Conservation (phyloP, 1,284 basidiomycete genomes). For the Crucibulum cyathiforme region DNA sequence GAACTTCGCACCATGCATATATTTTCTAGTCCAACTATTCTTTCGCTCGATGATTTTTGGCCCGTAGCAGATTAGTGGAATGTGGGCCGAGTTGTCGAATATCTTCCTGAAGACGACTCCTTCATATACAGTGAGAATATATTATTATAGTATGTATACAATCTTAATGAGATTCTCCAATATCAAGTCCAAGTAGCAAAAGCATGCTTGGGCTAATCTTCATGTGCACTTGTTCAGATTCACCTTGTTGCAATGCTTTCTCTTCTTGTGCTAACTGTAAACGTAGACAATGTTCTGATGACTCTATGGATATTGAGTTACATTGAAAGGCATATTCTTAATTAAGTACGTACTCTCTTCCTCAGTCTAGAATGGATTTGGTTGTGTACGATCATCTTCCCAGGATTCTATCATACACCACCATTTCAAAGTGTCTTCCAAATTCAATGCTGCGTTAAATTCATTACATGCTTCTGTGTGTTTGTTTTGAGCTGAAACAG, state of each 20-base stretch:
- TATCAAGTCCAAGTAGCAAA: slow-evolving; percentile 24
- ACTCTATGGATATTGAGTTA: slow-evolving; percentile 1
- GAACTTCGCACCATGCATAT: background rate
- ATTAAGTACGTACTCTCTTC: slow-evolving; percentile 6
- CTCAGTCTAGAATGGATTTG: slow-evolving; percentile 13
- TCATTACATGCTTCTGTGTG: slow-evolving; percentile 8
- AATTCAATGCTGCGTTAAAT: slow-evolving; percentile 6
- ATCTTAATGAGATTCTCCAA: slow-evolving; percentile 29
- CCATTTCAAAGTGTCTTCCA: slow-evolving; percentile 4
- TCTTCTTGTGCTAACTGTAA: slow-evolving; percentile 22
- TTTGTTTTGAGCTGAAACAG: slow-evolving; percentile 7
- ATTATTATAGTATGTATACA: background rate
- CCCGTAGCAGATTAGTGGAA: background rate
- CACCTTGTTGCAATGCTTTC: slow-evolving; percentile 8
- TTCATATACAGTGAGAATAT: background rate
- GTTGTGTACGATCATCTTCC: slow-evolving; percentile 14
- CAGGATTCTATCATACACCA: slow-evolving; percentile 8
- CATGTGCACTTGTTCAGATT: slow-evolving; percentile 12
- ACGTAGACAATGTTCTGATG: slow-evolving; percentile 16
- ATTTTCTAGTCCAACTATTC: background rate
- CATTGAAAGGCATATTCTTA: background rate
- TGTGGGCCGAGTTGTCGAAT: background rate
- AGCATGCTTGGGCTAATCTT: slow-evolving; percentile 23
- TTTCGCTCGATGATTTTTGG: background rate
- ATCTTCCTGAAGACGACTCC: background rate